Evolutionary conservation across 306 rosid genomes (phyloP).

Genomic region (Cicer pinnatifidum): DNA sequence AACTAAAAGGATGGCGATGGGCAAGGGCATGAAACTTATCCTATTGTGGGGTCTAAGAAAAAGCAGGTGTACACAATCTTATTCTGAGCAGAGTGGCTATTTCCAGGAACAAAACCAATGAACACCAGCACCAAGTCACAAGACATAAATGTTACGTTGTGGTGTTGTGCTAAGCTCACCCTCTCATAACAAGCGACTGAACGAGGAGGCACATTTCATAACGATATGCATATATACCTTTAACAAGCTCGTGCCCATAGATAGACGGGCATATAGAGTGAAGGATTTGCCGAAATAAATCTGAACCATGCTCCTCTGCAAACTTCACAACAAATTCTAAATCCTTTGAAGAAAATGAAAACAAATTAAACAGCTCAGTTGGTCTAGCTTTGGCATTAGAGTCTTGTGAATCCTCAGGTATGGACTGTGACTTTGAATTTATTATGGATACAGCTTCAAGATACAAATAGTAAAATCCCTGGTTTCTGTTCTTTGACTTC

Average conservation of each 20-base stretch:
- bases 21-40: conserved; percentile 20
- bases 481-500: conserved; percentile 77
- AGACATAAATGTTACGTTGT: background rate
- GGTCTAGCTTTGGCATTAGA: conserved; percentile 67
- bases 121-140: conserved; percentile 33
- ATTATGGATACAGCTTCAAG: conserved; percentile 84
- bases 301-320: conserved; percentile 71
- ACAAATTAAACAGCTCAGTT: conserved; percentile 68
- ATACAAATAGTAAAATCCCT: conserved; percentile 93
- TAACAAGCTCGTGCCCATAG: conserved; percentile 96
- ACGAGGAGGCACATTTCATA: conserved; percentile 37
- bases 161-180: conserved; percentile 20
- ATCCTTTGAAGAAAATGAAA: conserved; percentile 82
- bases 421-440: conserved; percentile 78
- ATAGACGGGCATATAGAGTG: conserved; percentile 96
- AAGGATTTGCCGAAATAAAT: conserved; percentile 84
- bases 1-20: conserved; percentile 21
- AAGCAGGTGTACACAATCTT: conserved; percentile 14
- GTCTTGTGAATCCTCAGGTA: conserved; percentile 63
- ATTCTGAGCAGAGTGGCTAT: conserved; percentile 6
- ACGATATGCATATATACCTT: conserved; percentile 59
- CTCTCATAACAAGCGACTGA: conserved; percentile 20
- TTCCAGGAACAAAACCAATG: conserved; percentile 29
- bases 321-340: conserved; percentile 88
- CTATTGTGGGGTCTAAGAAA: background rate